Evolutionary conservation across 2,329 filamentous ascomycete species (phyloP).

Genomic region (Claviceps purpurea): DNA sequence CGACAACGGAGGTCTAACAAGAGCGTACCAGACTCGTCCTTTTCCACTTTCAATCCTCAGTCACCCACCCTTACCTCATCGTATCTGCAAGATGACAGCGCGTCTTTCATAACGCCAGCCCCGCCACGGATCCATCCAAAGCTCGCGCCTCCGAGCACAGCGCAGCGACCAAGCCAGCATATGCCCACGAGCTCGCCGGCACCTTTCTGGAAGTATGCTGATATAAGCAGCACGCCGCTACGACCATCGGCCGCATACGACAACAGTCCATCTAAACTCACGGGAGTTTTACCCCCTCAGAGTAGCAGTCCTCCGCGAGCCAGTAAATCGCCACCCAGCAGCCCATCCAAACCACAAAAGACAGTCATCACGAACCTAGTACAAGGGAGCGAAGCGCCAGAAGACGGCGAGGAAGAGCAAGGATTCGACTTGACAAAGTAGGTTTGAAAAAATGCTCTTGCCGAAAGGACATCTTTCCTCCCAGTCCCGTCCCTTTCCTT

Average conservation of each 20-base stretch:
- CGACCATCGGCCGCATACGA: conserved; percentile 37
- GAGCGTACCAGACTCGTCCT: conserved; percentile 24
- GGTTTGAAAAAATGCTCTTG: conserved; percentile 8
- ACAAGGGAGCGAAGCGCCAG: conserved; percentile 17
- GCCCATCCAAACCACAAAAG: conserved; percentile 32
- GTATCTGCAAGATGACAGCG: conserved; percentile 45
- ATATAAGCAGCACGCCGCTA: conserved; percentile 61
- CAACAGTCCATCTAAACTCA: conserved; percentile 42
- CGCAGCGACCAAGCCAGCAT: conserved; percentile 69
- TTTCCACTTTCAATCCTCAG: conserved; percentile 38
- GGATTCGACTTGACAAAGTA: conserved; percentile 48
- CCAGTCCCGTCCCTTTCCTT: neutral
- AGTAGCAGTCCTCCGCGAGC: conserved; percentile 45
- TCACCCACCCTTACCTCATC: conserved; percentile 50
- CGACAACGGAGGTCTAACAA: conserved; percentile 34
- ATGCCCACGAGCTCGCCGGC: conserved; percentile 78
- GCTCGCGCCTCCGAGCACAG: conserved; percentile 66
- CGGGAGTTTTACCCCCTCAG: conserved; percentile 27
- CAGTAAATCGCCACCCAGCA: conserved; percentile 38
- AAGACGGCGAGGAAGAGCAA: conserved; percentile 30
- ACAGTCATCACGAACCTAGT: conserved; percentile 10
- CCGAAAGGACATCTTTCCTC: neutral
- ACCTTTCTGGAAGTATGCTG: conserved; percentile 79
- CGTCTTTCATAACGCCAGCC: conserved; percentile 57
- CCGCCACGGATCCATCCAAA: conserved; percentile 60